Evolutionary conservation across 2,329 filamentous ascomycete species (phyloP).

Genomic region (Apiospora kogelbergensis): DNA sequence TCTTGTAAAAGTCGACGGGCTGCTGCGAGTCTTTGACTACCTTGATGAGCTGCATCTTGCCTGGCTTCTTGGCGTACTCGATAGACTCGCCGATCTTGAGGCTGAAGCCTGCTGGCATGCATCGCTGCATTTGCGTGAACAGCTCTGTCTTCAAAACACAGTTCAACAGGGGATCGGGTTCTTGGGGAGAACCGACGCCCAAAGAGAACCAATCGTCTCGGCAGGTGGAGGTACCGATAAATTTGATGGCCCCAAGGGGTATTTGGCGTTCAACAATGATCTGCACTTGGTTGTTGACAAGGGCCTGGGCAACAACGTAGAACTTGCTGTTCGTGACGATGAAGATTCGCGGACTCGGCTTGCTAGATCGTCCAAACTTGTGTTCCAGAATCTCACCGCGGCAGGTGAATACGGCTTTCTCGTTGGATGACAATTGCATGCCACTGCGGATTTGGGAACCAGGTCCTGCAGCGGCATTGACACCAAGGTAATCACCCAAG

Average conservation of each 20-base stretch:
- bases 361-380: constrained; percentile 95
- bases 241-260: constrained; percentile 85
- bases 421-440: constrained; percentile 69
- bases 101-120: constrained; percentile 77
- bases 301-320: constrained; percentile 82
- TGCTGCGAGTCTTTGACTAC: constrained; percentile 82
- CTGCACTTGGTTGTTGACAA: constrained; percentile 78
- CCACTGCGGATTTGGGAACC: constrained; percentile 78
- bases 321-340: constrained; percentile 84
- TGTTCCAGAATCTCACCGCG: constrained; percentile 86
- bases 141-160: constrained; percentile 97
- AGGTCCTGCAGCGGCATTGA: constrained; percentile 76
- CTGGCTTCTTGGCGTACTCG: constrained; percentile 97
- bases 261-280: constrained; percentile 82
- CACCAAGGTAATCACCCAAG: constrained; percentile 89
- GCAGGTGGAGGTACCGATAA: constrained; percentile 74
- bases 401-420: constrained; percentile 84
- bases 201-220: constrained; percentile 98
- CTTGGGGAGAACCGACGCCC: constrained; percentile 84
- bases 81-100: constrained; percentile 82
- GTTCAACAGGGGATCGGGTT: constrained; percentile 89
- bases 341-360: constrained; percentile 81
- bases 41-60: constrained; percentile 87
- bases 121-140: constrained; percentile 84
- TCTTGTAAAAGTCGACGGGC: constrained; percentile 87